A percentile compares a stretch with the other conserved stretches of the same genome.
Evolutionary conservation across 2,329 filamentous ascomycete genomes (phyloP).

Genomic region (Exophiala viscosa): DNA sequence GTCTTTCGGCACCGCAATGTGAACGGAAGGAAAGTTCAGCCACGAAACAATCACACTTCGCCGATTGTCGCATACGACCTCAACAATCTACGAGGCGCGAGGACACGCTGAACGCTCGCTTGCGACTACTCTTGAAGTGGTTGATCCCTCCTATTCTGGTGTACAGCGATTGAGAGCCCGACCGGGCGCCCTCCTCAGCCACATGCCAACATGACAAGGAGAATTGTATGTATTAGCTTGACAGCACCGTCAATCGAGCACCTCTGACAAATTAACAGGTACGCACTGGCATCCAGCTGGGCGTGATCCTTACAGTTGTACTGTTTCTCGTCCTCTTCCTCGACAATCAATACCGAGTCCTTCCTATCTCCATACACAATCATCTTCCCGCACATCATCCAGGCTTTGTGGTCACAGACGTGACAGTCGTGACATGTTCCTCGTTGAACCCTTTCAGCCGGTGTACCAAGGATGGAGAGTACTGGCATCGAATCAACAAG

Average conservation of each 20-base stretch:
- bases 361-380: slow-evolving; percentile 79
- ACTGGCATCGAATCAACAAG: slow-evolving; percentile 84
- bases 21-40: neutral
- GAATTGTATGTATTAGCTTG: slow-evolving; percentile 17
- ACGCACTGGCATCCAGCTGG: slow-evolving; percentile 70
- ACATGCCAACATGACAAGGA: slow-evolving; percentile 26
- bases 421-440: slow-evolving; percentile 74
- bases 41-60: too few species aligned
- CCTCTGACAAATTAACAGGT: slow-evolving; percentile 37
- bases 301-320: slow-evolving; percentile 61
- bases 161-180: neutral
- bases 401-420: slow-evolving; percentile 79
- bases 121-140: neutral
- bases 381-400: slow-evolving; percentile 82
- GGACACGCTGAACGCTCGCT: too few species aligned
- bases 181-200: slow-evolving; percentile 8
- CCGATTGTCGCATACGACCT: too few species aligned
- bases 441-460: slow-evolving; percentile 69
- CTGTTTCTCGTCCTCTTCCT: slow-evolving; percentile 73
- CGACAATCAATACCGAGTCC: slow-evolving; percentile 82
- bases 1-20: neutral
- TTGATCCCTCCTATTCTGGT: neutral
- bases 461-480: slow-evolving; percentile 67
- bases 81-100: too few species aligned
- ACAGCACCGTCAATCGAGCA: neutral